Conservation (phyloP, 768 basidiomycete species). For the Suillus subalutaceus region DNA sequence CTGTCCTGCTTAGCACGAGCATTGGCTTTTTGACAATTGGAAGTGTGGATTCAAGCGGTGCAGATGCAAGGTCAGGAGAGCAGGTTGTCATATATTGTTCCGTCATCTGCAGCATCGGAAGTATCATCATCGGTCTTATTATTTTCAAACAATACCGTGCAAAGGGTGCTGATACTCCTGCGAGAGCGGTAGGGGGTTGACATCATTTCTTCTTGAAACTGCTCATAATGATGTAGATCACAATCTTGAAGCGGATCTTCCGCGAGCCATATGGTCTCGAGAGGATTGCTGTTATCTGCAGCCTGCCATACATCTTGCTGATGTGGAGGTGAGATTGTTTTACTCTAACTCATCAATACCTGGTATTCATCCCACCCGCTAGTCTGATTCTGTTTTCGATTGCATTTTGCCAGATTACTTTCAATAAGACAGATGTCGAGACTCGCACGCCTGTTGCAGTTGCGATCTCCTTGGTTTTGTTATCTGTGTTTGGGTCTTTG, state of each 20-base stretch:
- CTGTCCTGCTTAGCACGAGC: slow-evolving; percentile 30
- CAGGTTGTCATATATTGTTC: slow-evolving; percentile 33
- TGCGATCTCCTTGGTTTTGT: slow-evolving; percentile 23
- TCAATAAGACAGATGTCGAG: slow-evolving; percentile 24
- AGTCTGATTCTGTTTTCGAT: slow-evolving; percentile 40
- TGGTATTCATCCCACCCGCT: background rate
- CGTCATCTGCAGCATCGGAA: slow-evolving; percentile 31
- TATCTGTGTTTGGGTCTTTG: slow-evolving; percentile 35
- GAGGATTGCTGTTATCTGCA: slow-evolving; percentile 41
- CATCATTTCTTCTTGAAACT: background rate
- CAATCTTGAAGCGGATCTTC: slow-evolving; percentile 30
- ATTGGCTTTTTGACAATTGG: slow-evolving; percentile 27
- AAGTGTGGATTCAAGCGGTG: slow-evolving; percentile 8
- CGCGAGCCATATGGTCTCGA: slow-evolving; percentile 34
- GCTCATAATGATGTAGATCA: slow-evolving; percentile 22
- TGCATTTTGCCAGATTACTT: slow-evolving; percentile 35
- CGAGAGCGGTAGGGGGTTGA: slow-evolving; percentile 26
- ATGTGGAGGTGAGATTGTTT: slow-evolving; percentile 39
- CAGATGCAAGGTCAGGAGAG: slow-evolving; percentile 16
- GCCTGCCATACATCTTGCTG: slow-evolving; percentile 42
- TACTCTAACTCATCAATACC: background rate
- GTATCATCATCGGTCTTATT: slow-evolving; percentile 31
- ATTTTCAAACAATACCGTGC: slow-evolving; percentile 38
- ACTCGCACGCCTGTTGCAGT: slow-evolving; percentile 32
- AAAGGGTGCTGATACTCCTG: slow-evolving; percentile 33